These are phyloP conservation scores for Globisporangium mamillatum DNA, from an alignment of 352 stramenopile genomes.

Conservation along the genomic window DNA sequence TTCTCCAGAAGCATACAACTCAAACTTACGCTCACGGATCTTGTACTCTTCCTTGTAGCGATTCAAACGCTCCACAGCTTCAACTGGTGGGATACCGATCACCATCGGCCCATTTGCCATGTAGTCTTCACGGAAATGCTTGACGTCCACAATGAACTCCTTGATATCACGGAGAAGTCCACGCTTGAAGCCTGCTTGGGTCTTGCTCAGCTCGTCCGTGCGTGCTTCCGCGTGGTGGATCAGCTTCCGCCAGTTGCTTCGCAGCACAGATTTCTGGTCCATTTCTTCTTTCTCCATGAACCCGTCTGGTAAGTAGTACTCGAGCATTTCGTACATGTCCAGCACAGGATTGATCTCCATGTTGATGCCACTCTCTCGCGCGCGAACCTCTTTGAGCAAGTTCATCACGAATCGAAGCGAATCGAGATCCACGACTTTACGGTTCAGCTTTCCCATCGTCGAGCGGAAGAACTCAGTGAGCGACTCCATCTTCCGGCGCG, in stretches of 20 bases:
- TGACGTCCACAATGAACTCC: conserved; percentile 96
- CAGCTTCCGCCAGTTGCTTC: conserved; percentile 96
- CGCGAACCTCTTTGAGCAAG: conserved; percentile 96
- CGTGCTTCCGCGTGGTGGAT: conserved; percentile 93
- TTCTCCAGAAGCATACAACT: conserved; percentile 96
- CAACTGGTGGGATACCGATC: conserved; percentile 94
- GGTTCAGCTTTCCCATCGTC: conserved; percentile 91
- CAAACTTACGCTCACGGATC: conserved; percentile 96
- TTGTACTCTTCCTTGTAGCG: conserved; percentile 98
- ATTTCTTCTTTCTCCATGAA: conserved; percentile 99
- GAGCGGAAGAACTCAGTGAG: conserved; percentile 97
- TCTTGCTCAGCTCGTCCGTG: conserved; percentile 95
- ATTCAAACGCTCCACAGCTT: conserved; percentile 96
- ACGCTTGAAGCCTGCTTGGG: conserved; percentile 95
- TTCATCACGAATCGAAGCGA: conserved; percentile 98
- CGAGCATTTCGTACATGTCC: conserved; percentile 98
- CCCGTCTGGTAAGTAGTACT: conserved; percentile 90
- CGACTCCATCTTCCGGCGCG: conserved; percentile 89
- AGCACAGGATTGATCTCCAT: conserved; percentile 98
- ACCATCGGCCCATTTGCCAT: conserved; percentile 96
- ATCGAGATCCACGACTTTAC: conserved; percentile 96
- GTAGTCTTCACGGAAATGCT: conserved; percentile 96
- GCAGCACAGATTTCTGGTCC: conserved; percentile 97
- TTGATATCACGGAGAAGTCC: conserved; percentile 95
- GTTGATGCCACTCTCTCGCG: conserved; percentile 96